Conservation (phyloP, 306 rosid genomes). For the Abrus pulchellus region DNA sequence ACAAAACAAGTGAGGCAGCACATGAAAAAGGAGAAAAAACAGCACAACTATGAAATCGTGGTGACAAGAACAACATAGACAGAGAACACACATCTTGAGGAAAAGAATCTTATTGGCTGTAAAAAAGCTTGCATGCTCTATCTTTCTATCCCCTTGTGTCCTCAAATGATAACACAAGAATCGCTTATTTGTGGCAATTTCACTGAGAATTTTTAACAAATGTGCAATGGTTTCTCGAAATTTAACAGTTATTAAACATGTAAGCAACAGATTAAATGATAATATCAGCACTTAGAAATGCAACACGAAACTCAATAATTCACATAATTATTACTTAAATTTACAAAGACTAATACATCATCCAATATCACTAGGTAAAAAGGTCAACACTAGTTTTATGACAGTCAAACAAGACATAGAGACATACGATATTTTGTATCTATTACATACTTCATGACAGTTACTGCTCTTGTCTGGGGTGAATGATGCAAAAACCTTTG, state of each 20-base stretch:
- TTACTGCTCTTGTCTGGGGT: conserved; percentile 18
- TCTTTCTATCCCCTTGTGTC: not conserved
- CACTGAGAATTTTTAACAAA: too few relatives aligned
- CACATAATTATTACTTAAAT: conserved; percentile 1
- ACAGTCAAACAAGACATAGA: conserved; percentile 19
- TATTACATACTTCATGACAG: conserved; percentile 22
- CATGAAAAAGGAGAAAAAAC: too few relatives aligned
- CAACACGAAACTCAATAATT: conserved; percentile 2
- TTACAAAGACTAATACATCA: conserved; percentile 17
- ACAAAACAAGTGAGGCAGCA: too few relatives aligned
- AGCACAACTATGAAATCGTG: too few relatives aligned
- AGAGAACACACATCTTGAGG: not conserved
- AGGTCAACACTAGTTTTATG: not conserved
- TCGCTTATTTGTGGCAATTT: not conserved
- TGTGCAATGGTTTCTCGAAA: too few relatives aligned
- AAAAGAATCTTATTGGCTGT: not conserved
- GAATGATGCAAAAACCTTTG: conserved; percentile 38
- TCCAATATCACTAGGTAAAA: conserved; percentile 20
- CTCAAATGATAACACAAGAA: not conserved
- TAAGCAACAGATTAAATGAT: conserved; percentile 9
- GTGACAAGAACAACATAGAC: not conserved
- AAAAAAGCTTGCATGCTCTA: not conserved
- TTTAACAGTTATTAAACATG: too few relatives aligned
- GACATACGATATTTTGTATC: not conserved
- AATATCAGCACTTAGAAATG: conserved; percentile 13